phyloP scores from a whole-genome alignment of 192 early-diverging fungal genomes.

The Pilobolus umbonatus region DNA sequence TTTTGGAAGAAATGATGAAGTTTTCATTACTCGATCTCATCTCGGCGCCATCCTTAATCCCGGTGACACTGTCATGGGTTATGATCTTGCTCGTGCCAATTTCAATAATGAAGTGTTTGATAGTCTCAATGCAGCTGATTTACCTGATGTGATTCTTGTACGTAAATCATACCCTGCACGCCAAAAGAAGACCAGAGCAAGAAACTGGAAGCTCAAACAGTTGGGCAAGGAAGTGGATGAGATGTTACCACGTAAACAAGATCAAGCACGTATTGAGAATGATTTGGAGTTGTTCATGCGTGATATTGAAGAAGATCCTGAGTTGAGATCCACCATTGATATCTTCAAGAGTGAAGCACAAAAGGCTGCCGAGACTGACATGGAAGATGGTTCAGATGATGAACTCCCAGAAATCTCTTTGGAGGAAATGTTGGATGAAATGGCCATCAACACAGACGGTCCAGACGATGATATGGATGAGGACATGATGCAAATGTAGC shows the following conservation, averaged over 20 bases:
- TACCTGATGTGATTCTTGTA: slow-evolving; percentile 90
- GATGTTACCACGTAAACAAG: slow-evolving; percentile 70
- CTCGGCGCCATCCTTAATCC: slow-evolving; percentile 85
- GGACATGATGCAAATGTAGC: slow-evolving; percentile 31
- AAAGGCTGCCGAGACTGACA: slow-evolving; percentile 23
- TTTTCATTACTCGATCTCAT: slow-evolving; percentile 85
- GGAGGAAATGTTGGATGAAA: slow-evolving; percentile 91
- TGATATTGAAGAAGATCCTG: slow-evolving; percentile 97
- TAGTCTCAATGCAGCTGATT: slow-evolving; percentile 48
- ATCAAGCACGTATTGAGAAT: slow-evolving; percentile 69
- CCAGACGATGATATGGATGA: slow-evolving; percentile 38
- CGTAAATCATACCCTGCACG: slow-evolving; percentile 89
- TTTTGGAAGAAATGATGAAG: slow-evolving; percentile 80
- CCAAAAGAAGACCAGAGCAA: slow-evolving; percentile 76
- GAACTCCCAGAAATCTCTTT: slow-evolving; percentile 89
- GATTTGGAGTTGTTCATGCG: slow-evolving; percentile 96
- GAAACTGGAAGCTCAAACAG: slow-evolving; percentile 90
- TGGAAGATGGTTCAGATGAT: slow-evolving; percentile 43
- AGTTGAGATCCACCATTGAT: slow-evolving; percentile 91
- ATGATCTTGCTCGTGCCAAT: slow-evolving; percentile 82
- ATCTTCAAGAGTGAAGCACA: slow-evolving; percentile 70
- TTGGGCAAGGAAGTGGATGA: slow-evolving; percentile 90
- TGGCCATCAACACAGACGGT: slow-evolving; percentile 66
- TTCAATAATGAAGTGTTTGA: slow-evolving; percentile 90
- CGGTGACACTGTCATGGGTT: slow-evolving; percentile 91